phyloP scores from a whole-genome alignment of 768 basidiomycete genomes.

The Auricularia sp. region DNA sequence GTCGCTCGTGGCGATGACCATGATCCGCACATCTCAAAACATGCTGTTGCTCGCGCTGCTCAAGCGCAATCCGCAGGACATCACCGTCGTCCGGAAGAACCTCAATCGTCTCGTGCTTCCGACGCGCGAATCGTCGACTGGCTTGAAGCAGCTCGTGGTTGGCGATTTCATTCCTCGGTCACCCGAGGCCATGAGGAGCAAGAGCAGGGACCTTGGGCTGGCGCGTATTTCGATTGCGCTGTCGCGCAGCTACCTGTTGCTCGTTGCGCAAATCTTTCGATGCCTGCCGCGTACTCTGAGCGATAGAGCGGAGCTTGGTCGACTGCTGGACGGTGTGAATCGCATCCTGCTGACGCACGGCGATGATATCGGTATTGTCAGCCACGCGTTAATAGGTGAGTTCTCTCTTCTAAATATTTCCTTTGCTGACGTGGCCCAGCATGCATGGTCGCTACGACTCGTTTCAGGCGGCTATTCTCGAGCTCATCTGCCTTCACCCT shows the following conservation, averaged over 20 bases:
- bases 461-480: slow-evolving; percentile 66
- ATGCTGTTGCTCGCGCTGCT: slow-evolving; percentile 55
- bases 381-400: slow-evolving; percentile 62
- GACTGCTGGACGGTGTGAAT: slow-evolving; percentile 62
- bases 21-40: slow-evolving; percentile 64
- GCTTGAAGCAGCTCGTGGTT: slow-evolving; percentile 27
- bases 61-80: slow-evolving; percentile 55
- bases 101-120: slow-evolving; percentile 54
- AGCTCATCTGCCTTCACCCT: slow-evolving; percentile 62
- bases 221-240: slow-evolving; percentile 47
- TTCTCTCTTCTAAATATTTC: neutral
- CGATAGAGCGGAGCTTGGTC: slow-evolving; percentile 54
- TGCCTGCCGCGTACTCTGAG: slow-evolving; percentile 62
- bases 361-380: slow-evolving; percentile 67
- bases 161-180: slow-evolving; percentile 39
- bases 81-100: slow-evolving; percentile 54
- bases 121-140: slow-evolving; percentile 23
- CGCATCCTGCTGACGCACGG: slow-evolving; percentile 57
- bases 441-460: slow-evolving; percentile 63
- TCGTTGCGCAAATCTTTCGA: slow-evolving; percentile 60
- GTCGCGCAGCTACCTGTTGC: slow-evolving; percentile 56
- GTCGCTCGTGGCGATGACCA: slow-evolving; percentile 42
- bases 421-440: slow-evolving; percentile 29
- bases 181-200: slow-evolving; percentile 1
- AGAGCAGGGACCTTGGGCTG: slow-evolving; percentile 16